Base-by-base conservation (phyloP, 495 filamentous ascomycete species). In the Xylaria sp. region DNA sequence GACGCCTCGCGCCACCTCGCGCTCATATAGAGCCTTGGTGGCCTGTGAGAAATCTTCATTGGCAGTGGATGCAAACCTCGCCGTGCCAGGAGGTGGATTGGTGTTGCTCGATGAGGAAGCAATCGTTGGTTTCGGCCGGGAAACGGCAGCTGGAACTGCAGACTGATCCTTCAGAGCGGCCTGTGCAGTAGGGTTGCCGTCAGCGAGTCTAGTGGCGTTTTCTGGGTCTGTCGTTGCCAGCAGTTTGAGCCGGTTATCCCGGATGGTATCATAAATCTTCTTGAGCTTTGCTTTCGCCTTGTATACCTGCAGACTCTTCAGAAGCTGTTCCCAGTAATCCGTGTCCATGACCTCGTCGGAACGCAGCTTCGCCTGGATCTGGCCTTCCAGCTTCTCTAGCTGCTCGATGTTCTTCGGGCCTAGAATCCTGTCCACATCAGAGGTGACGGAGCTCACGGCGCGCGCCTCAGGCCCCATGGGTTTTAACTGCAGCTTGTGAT, bases 251-350 rank as follows among this genome's bases (percentile, higher is more conserved):
- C 92, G 89, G 58, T 90, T 91, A 43, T 90, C 88, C 73, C 94
- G 89, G 69, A 98, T 91, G 6, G 88, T 88, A 68, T 93, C 89
- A 71, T 91, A 96, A 11, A 98, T 89, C 55, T 89, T 90, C 80
- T 91, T 91, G 43, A 99, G 81, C 75, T 92, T 93, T 2, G 95
- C 93, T 76, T 92, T 93, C 6, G 95, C 93, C 81, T 98, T 98
- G 89, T 92, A 97, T 4, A 97, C 90, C 17, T 90, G 84, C 50
- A 99, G 82, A 76, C 91, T 97, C 72, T 90, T 89, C 59, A 98
- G 85, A 3, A 99, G 86, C 75, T 97, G 92, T 73, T 97, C 94
- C 96, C 96, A 99, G 79, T 98, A 99, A 79, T 99, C 96, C 5
- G 91, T 93, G 82, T 99, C 97, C 76, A 98, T 94, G 12, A 93